Percentiles rank a stretch among this genome's conserved stretches.
Conservation (phyloP, 2,329 filamentous ascomycete genomes). For the Aspergillus tubingensis region DNA sequence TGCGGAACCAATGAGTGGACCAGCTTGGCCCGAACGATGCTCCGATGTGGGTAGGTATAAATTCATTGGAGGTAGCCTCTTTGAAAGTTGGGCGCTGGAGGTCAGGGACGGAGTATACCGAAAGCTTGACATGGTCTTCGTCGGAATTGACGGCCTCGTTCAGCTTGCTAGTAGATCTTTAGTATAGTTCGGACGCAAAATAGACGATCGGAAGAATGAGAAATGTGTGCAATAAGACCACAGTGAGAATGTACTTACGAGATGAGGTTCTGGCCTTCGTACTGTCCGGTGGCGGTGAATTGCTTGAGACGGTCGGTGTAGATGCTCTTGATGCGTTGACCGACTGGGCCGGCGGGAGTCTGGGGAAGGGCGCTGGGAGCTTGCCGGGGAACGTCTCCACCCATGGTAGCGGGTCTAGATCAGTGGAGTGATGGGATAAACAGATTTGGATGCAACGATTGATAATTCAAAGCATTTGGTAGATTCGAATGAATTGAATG, state of each 20-base stretch:
- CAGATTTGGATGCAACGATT: not conserved
- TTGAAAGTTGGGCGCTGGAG: slow-evolving; percentile 81
- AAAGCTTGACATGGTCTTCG: slow-evolving; percentile 76
- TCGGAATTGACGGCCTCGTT: slow-evolving; percentile 69
- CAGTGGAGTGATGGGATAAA: not conserved
- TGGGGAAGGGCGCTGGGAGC: slow-evolving; percentile 51
- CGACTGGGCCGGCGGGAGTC: slow-evolving; percentile 57
- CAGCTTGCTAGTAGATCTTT: slow-evolving; percentile 60
- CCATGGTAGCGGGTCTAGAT: slow-evolving; percentile 18
- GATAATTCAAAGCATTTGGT: not conserved
- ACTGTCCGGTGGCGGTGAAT: slow-evolving; percentile 79
- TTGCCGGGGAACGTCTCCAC: slow-evolving; percentile 31
- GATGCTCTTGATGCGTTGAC: slow-evolving; percentile 80
- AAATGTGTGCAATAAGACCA: not conserved
- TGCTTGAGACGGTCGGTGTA: slow-evolving; percentile 80
- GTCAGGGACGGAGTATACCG: slow-evolving; percentile 79
- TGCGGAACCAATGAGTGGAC: slow-evolving; percentile 97
- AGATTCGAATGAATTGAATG: not conserved
- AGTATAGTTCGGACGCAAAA: slow-evolving; percentile 11
- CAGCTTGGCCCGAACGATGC: slow-evolving; percentile 88
- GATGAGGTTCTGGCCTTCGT: slow-evolving; percentile 71
- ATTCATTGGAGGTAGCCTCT: slow-evolving; percentile 76
- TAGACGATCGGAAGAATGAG: not conserved
- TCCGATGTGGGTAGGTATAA: slow-evolving; percentile 72
- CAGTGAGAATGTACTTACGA: slow-evolving; percentile 54